Conservation (phyloP, 176 grass and related monocot genomes). For the Carex cristatella region DNA sequence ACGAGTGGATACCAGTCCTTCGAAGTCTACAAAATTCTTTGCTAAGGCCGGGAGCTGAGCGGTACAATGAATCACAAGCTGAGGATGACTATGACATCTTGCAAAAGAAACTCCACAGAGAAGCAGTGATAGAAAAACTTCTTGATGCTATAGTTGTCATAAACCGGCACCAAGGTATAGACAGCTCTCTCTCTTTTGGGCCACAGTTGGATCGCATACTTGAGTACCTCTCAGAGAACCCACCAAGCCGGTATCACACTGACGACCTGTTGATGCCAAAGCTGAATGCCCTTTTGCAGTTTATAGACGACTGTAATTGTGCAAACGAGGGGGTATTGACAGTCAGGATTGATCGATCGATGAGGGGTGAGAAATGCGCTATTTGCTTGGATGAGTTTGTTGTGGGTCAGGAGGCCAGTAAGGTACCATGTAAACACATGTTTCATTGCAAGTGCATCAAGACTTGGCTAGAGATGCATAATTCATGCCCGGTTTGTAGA, state of each 20-base stretch:
- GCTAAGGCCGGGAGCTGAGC: neutral
- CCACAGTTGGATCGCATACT: neutral
- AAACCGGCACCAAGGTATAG: neutral
- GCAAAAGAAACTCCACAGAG: slow-evolving; percentile 3
- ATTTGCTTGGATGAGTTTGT: slow-evolving; percentile 73
- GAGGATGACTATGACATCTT: neutral
- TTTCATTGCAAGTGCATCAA: slow-evolving; percentile 68
- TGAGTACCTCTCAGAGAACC: neutral
- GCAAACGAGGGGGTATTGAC: neutral
- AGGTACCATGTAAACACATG: slow-evolving; percentile 74
- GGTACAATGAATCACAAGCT: neutral
- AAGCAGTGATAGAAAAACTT: neutral
- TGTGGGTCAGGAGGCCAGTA: slow-evolving; percentile 37
- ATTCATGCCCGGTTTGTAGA: slow-evolving; percentile 77
- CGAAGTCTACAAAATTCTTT: neutral
- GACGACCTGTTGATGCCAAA: neutral
- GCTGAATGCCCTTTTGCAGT: neutral
- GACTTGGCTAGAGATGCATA: slow-evolving; percentile 71
- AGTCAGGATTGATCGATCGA: neutral
- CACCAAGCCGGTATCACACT: neutral
- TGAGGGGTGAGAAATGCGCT: slow-evolving; percentile 29
- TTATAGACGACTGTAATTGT: neutral
- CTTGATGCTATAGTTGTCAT: slow-evolving; percentile 16
- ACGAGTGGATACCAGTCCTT: neutral
- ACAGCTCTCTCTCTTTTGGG: neutral